Base-by-base conservation (phyloP, 2,329 filamentous ascomycete genomes). In the Fusarium longipes region DNA sequence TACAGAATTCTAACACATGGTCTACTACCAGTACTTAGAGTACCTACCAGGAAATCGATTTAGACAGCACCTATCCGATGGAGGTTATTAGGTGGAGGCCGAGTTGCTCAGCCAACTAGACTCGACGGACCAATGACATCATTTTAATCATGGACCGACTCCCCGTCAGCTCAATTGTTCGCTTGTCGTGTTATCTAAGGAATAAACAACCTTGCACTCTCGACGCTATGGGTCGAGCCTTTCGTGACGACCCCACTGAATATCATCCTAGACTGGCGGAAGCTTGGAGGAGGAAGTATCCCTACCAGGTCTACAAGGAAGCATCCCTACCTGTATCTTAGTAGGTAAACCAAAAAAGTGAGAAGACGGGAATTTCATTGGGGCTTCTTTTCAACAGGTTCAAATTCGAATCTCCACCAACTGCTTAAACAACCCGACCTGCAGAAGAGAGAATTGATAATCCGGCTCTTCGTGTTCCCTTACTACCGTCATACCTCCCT, bases 81-180 rank as follows among this genome's bases (percentile, higher is more conserved):
- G n/a, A n/a, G n/a, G 25, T 25, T 25, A 25, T 6, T 25, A 25
- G 25, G 14, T 24, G 30, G 17, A 18, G 39, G 57, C 51, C 40
- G 40, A 55, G 73, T 75, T 76, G 71, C 74, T 76, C 62, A 64
- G 72, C 68, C 71, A 75, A 74, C 74, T 60, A 24, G 74, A 75
- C 74, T 58, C n/a, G n/a, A 8, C n/a, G 36, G 32, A 27, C 63
- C 60, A 72, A 73, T 75, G 71, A 75, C 72, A 74, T 75, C 70
- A 75, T 74, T 45, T 47, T 48, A 47, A 49, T 8, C 3, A n/a
- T 27, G 30, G 8, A 50, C 52, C 24, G 36, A 56, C 51, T 51
- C 18, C 45, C 20, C 32, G 24, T n/a, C 52, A 55, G 53, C 47
- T 57, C 40, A 33, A 40, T 27, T 25, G 25, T 25, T 25, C 25